Percentiles rank a stretch among this genome's conserved stretches.
phyloP scores from a whole-genome alignment of 768 basidiomycete species.

The Trichaptum fuscoviolaceum region DNA sequence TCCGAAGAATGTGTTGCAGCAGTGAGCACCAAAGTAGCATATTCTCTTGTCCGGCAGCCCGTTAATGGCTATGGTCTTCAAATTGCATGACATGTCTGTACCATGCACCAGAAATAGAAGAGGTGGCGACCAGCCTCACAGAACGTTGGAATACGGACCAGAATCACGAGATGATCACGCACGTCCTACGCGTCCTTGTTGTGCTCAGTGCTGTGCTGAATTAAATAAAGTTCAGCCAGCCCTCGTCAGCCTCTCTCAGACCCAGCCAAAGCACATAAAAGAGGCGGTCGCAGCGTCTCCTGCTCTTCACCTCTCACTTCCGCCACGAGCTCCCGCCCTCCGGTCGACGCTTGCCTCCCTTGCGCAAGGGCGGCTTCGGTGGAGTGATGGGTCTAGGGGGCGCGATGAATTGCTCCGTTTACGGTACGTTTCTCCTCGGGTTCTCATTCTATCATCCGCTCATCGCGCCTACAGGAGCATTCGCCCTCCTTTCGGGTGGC shows the following conservation, averaged over 20 bases:
- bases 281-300: neutral
- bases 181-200: neutral
- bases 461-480: too few relatives aligned
- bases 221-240: neutral
- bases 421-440: neutral
- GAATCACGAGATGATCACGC: neutral
- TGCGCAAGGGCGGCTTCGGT: neutral
- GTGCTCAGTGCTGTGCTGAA: neutral
- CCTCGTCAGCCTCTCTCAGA: neutral
- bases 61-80: too few relatives aligned
- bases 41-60: too few relatives aligned
- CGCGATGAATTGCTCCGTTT: too few relatives aligned
- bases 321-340: neutral
- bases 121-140: neutral
- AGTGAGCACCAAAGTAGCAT: too few relatives aligned
- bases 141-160: neutral
- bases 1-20: too few relatives aligned
- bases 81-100: too few relatives aligned
- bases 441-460: neutral
- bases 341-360: neutral
- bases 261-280: neutral
- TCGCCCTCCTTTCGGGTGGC: neutral
- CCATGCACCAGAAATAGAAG: neutral
- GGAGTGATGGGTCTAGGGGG: neutral
- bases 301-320: neutral